Conservation (phyloP, 1,139 yeast species). For the Blastobotrys raffinosifermentans region DNA sequence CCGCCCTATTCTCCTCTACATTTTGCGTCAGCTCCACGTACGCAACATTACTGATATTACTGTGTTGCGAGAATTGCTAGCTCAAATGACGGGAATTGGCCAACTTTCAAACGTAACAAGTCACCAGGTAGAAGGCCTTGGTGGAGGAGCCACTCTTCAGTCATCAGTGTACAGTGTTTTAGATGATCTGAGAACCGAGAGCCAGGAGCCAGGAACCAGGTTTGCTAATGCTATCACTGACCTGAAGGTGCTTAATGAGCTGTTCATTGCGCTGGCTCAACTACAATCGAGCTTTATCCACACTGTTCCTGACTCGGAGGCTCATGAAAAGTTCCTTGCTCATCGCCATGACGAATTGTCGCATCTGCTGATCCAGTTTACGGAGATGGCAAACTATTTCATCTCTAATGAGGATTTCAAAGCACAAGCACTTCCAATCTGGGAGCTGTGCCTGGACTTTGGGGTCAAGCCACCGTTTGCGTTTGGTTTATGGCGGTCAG, state of each 20-base stretch:
- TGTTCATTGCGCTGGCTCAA: constrained; percentile 58
- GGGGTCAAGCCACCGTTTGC: constrained; percentile 62
- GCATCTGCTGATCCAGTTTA: constrained; percentile 57
- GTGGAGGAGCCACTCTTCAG: constrained; percentile 57
- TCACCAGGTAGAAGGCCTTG: constrained; percentile 60
- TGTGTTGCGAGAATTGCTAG: constrained; percentile 62
- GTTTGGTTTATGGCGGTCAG: constrained; percentile 71
- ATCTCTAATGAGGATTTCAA: constrained; percentile 36
- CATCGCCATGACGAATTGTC: constrained; percentile 67
- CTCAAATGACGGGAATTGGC: constrained; percentile 79
- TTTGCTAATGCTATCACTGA: constrained; percentile 46
- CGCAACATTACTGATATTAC: constrained; percentile 61
- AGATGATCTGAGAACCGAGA: constrained; percentile 42
- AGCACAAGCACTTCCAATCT: constrained; percentile 40
- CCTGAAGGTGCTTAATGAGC: constrained; percentile 49
- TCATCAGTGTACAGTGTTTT: constrained; percentile 55
- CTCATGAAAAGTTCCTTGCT: constrained; percentile 68
- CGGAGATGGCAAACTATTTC: constrained; percentile 53
- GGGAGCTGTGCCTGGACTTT: constrained; percentile 43
- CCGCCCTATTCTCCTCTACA: constrained; percentile 45
- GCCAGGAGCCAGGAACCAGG: constrained; percentile 44
- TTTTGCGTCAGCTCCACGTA: constrained; percentile 59
- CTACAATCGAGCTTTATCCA: constrained; percentile 34
- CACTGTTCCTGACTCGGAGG: constrained; percentile 36
- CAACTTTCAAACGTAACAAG: constrained; percentile 58